phyloP scores from a whole-genome alignment of 352 stramenopile genomes.

The Pseudoperonospora humuli region DNA sequence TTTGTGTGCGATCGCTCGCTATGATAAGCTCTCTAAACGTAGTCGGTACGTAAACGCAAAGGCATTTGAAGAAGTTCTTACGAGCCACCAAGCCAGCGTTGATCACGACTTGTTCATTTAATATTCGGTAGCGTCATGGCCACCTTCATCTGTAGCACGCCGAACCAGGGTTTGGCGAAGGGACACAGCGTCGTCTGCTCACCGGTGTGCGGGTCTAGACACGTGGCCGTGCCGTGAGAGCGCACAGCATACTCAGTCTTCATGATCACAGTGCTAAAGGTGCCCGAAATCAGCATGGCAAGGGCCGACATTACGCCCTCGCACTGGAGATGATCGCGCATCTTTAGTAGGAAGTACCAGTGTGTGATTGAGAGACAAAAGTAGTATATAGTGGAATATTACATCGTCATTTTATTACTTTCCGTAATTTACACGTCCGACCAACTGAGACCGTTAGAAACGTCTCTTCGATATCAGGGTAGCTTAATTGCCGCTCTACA shows the following conservation, averaged over 20 bases:
- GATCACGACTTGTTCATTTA: too few relatives aligned
- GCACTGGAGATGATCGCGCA: slow-evolving; percentile 19
- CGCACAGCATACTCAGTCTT: slow-evolving; percentile 77
- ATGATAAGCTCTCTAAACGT: too few relatives aligned
- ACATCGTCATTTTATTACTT: too few relatives aligned
- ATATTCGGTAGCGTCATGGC: slow-evolving; percentile 78
- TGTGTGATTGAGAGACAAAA: slow-evolving; percentile 3
- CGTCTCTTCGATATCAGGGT: too few relatives aligned
- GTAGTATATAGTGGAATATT: too few relatives aligned
- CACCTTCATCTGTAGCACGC: slow-evolving; percentile 80
- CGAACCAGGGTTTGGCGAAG: slow-evolving; percentile 85
- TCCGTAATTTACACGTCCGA: too few relatives aligned
- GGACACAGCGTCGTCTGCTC: slow-evolving; percentile 49
- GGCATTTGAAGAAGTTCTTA: too few relatives aligned
- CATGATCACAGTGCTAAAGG: slow-evolving; percentile 81
- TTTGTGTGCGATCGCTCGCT: too few relatives aligned
- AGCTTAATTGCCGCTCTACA: too few relatives aligned
- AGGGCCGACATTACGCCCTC: slow-evolving; percentile 44
- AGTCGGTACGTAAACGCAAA: too few relatives aligned
- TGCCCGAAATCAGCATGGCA: slow-evolving; percentile 74
- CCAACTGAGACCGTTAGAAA: too few relatives aligned
- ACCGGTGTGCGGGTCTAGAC: slow-evolving; percentile 32
- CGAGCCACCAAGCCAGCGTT: too few relatives aligned
- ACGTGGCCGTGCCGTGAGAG: slow-evolving; percentile 40
- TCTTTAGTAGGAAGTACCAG: slow-evolving; percentile 4